Evolutionary conservation across 2,329 filamentous ascomycete species (phyloP).

Genomic region (Daldinia eschscholtzii): DNA sequence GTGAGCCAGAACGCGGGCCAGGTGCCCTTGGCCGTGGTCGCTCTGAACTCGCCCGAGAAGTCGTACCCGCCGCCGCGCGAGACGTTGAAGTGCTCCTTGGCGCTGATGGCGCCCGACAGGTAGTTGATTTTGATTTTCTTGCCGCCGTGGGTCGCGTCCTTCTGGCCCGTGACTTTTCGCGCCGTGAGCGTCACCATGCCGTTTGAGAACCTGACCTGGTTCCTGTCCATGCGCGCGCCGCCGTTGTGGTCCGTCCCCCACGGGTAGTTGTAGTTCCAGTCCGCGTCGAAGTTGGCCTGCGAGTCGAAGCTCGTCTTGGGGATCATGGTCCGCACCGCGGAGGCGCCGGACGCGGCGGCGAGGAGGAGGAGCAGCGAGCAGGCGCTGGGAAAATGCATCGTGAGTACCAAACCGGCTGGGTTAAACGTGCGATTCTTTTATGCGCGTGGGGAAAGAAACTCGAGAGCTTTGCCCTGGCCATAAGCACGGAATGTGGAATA

Average conservation of each 20-base stretch:
- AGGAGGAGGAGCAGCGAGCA: constrained; percentile 39
- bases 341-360: constrained; percentile 42
- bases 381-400: constrained; percentile 28
- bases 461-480: not conserved
- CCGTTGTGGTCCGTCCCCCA: constrained; percentile 71
- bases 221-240: constrained; percentile 65
- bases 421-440: not conserved
- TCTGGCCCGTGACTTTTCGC: constrained; percentile 58
- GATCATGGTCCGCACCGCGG: constrained; percentile 55
- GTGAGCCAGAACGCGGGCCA: constrained; percentile 73
- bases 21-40: constrained; percentile 59
- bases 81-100: constrained; percentile 58
- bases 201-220: constrained; percentile 58
- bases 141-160: constrained; percentile 55
- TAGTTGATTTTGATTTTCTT: constrained; percentile 63
- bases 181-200: constrained; percentile 63
- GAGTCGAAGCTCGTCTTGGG: constrained; percentile 56
- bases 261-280: constrained; percentile 67
- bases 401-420: not conserved
- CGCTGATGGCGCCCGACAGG: constrained; percentile 61
- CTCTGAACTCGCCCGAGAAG: constrained; percentile 58
- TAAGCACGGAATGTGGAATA: constrained; percentile 15
- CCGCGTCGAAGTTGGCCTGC: constrained; percentile 55
- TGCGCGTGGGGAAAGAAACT: not conserved
- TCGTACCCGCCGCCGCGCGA: constrained; percentile 56